A percentile compares a stretch with the other conserved stretches of the same genome.
These are phyloP conservation scores for Phytophthora cactorum DNA, from an alignment of 352 stramenopile genomes.

Conservation along the genomic window DNA sequence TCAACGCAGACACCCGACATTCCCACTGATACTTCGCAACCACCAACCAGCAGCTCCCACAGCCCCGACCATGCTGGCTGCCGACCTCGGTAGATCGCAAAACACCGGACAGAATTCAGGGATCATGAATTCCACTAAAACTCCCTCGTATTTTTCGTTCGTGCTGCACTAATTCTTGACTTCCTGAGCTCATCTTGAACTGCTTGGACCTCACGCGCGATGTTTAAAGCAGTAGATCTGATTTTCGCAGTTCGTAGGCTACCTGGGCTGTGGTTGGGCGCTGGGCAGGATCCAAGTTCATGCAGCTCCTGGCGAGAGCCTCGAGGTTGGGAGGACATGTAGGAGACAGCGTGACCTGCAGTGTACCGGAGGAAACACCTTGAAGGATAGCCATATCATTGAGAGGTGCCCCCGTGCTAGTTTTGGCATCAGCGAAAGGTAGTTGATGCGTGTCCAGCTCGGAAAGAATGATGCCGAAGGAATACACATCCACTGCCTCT, in stretches of 20 bases:
- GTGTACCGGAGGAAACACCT: constrained; percentile 49
- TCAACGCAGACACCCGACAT: background rate
- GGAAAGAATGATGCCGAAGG: constrained; percentile 71
- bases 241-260: constrained; percentile 66
- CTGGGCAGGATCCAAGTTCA: constrained; percentile 54
- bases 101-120: background rate
- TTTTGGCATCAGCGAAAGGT: constrained; percentile 57
- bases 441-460: constrained; percentile 76
- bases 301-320: constrained; percentile 57
- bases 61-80: background rate
- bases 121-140: background rate
- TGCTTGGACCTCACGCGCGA: background rate
- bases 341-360: constrained; percentile 48
- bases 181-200: background rate
- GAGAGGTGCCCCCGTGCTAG: constrained; percentile 42
- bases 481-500: constrained; percentile 72
- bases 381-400: constrained; percentile 70
- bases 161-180: background rate
- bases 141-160: constrained; percentile 5
- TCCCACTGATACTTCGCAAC: constrained; percentile 6
- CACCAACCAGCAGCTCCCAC: background rate
- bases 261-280: constrained; percentile 61
- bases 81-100: constrained; percentile 1
- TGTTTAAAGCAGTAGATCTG: constrained; percentile 50
- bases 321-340: constrained; percentile 54